Conservation (phyloP, 2,329 filamentous ascomycete species). For the Shiraia bambusicola region DNA sequence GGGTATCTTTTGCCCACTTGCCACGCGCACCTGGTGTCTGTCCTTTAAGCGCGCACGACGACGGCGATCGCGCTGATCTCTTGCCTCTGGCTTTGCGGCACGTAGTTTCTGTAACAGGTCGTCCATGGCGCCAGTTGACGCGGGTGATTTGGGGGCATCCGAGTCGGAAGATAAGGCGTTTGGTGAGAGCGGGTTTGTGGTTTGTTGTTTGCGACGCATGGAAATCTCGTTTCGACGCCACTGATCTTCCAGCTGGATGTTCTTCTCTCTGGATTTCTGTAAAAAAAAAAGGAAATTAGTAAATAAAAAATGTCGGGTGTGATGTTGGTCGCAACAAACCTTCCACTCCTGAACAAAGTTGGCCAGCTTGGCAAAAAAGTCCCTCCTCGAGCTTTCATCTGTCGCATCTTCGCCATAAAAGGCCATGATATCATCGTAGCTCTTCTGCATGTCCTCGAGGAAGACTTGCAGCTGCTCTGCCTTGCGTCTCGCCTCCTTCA, state of each 20-base stretch:
- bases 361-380: constrained; percentile 94
- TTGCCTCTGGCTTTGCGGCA: constrained; percentile 84
- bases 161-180: constrained; percentile 50
- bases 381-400: constrained; percentile 88
- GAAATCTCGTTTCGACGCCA: constrained; percentile 84
- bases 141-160: constrained; percentile 57
- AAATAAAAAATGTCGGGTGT: neutral
- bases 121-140: constrained; percentile 91
- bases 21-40: constrained; percentile 82
- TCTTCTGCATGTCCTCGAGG: constrained; percentile 86
- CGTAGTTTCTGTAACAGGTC: constrained; percentile 91
- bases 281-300: constrained; percentile 8
- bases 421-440: constrained; percentile 91
- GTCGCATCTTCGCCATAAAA: constrained; percentile 93
- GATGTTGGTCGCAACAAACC: constrained; percentile 46
- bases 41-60: constrained; percentile 87
- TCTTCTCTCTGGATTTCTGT: constrained; percentile 88
- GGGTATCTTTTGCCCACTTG: constrained; percentile 85
- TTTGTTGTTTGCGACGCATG: constrained; percentile 74
- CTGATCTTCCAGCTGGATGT: constrained; percentile 76
- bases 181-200: constrained; percentile 56
- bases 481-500: constrained; percentile 96
- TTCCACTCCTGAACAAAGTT: constrained; percentile 92
- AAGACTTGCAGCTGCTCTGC: constrained; percentile 94
- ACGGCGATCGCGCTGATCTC: constrained; percentile 85